Base-by-base conservation (phyloP, 2,329 filamentous ascomycete genomes). In the Apiospora kogelbergensis region DNA sequence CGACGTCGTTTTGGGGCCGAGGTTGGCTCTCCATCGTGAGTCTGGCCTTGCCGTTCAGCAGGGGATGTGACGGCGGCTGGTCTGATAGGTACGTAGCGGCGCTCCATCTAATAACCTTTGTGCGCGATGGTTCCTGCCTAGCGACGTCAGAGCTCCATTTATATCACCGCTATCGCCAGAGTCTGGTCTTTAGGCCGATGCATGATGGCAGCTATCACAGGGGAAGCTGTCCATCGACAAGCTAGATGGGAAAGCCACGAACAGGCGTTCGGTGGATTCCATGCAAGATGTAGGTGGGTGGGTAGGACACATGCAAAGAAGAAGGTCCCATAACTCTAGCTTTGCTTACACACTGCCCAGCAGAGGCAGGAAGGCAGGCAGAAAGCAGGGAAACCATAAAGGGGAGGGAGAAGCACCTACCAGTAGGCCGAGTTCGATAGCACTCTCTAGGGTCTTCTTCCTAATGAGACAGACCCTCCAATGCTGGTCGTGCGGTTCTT, bases 61-160 rank as follows among this genome's bases (percentile, higher is more conserved):
- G 30, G 53, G 30, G 53, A 37, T 5, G 53, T 10, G 30, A 60
- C 30, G 26, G 53, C 53, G 7, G 53, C 53, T 60, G 53, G 53
- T 37, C 53, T 60, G 30, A 60, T 60, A 11, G 53, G 53, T n/a
- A 60, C 53, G 53, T 60, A 60, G 53, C 53, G 53, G 53, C 53
- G 53, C 53, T 60, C 53, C 53, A 60, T 60, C 53, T 60, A 37
- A 37, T n/a, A n/a, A 6, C 22, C 17, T n/a, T 37, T 11, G 9
- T 20, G 30, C 3, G 9, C 30, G 53, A 57, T 46, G 1, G 22
- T 6, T n/a, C 17, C 24, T 57, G 53, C 30, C 53, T 37, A 37
- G 30, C 53, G 53, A 60, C 53, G 53, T 60, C 53, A 60, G 48
- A 57, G 53, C 30, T 60, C 53, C 53, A 60, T 60, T n/a, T 37